A percentile compares a stretch with the other conserved stretches of the same genome.
These are phyloP conservation scores for Thraustochytrium striatum DNA, from an alignment of 352 stramenopile genomes.

Conservation along the genomic window DNA sequence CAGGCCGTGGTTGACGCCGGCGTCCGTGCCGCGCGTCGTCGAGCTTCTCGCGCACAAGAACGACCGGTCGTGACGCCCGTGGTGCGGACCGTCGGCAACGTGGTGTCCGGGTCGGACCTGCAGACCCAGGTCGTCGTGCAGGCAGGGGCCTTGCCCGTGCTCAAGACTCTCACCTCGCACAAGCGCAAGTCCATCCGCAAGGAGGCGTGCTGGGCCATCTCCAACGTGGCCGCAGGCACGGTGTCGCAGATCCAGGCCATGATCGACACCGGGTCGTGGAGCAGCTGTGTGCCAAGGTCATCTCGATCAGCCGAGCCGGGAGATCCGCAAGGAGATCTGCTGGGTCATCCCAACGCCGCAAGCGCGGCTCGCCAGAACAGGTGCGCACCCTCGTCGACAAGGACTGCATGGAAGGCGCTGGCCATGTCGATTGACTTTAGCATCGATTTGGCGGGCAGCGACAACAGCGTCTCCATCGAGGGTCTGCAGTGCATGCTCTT, in stretches of 20 bases:
- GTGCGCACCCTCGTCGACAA: not conserved
- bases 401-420: not conserved
- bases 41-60: slow-evolving; percentile 88
- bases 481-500: not conserved
- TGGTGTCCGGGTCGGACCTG: slow-evolving; percentile 79
- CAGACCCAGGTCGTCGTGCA: slow-evolving; percentile 87
- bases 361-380: not conserved
- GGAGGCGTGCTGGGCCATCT: slow-evolving; percentile 98
- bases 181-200: slow-evolving; percentile 91
- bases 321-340: not conserved
- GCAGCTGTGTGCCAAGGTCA: slow-evolving; percentile 61
- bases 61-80: slow-evolving; percentile 70
- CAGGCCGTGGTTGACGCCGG: slow-evolving; percentile 94
- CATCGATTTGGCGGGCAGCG: not conserved
- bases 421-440: not conserved
- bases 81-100: slow-evolving; percentile 93
- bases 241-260: slow-evolving; percentile 96
- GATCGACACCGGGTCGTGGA: slow-evolving; percentile 92
- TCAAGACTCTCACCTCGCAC: slow-evolving; percentile 85
- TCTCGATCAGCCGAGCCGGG: not conserved
- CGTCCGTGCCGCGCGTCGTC: slow-evolving; percentile 87
- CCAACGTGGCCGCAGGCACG: slow-evolving; percentile 97
- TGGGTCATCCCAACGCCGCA: not conserved
- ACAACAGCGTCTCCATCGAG: not conserved
- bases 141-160: slow-evolving; percentile 82